Percentiles rank a stretch among this genome's conserved stretches.
Conservation (phyloP, 2,329 filamentous ascomycete genomes). For the Pseudogymnoascus sp. region DNA sequence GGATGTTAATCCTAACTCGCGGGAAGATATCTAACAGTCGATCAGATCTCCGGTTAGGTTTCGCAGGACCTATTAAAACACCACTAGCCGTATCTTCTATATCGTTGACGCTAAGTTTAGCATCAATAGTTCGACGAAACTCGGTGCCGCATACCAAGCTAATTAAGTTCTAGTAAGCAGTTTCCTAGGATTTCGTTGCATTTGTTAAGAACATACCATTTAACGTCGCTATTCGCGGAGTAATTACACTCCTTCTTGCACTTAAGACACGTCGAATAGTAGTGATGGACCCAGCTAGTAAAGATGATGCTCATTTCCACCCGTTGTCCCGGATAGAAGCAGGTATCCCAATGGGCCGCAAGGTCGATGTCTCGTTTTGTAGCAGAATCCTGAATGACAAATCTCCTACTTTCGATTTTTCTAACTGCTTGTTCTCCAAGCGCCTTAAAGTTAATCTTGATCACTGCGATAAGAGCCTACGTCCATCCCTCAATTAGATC, state of each 20-base stretch:
- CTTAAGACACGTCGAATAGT: not conserved
- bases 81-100: not conserved
- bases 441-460: not conserved
- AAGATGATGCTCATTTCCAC: not conserved
- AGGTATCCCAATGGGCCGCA: not conserved
- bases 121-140: not conserved
- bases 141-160: not conserved
- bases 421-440: not conserved
- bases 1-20: not conserved
- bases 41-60: not conserved
- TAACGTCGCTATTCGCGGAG: not conserved
- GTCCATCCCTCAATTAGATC: not conserved
- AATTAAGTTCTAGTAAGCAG: not conserved
- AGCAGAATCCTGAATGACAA: not conserved
- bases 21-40: not conserved
- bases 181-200: not conserved
- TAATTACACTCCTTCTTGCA: not conserved
- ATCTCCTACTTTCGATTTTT: not conserved
- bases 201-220: not conserved
- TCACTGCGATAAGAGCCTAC: not conserved
- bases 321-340: not conserved
- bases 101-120: not conserved
- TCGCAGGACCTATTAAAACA: not conserved
- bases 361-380: not conserved
- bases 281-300: not conserved